Evolutionary conservation across 495 filamentous ascomycete genomes (phyloP), one percentile per base, ranked within the genome.

Genomic region (Lindgomyces ingoldianus): DNA sequence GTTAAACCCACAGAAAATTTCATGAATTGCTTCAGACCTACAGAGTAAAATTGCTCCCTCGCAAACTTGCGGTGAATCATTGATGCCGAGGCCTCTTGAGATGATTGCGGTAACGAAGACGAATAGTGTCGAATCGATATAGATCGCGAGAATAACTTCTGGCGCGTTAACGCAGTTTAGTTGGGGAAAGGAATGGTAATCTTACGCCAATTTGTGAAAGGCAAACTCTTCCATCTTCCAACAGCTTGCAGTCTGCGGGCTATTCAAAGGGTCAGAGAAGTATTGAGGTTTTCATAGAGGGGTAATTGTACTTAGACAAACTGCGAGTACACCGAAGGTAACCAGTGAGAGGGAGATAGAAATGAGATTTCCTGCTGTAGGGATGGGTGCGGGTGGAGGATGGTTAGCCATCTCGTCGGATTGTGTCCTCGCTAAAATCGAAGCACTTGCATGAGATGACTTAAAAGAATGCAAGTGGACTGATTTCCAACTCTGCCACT

Each of bases 91-190:
- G 26, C 79, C 80, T 66, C 80, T 78, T 45, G 80, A 74, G 19
- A 83, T 62, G n/a, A 83, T 74, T 21, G 74, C 74, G 14, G 80
- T 79, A n/a, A 74, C 77, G 54, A 80, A 75, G 16, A 81, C 77
- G 64, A 84, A 84, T 24, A 77, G 33, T 50, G 76, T 78, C 18
- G 81, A 83, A 61, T 83, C 80, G 52, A 71, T 36, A 64, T 83
- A 83, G 24, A 84, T 82, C 9, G 75, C 64, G 50, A 83, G 74
- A 29, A 83, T 74, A 46, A 84, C 81, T 83, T 16, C 6, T 25
- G 18, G 26, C 53, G 3, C 46, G 44, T 21, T 27, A 26, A 1
- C 6, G 10, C 18, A 18, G 24, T 16, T 8, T 48, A 10, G 22
- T 12, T 65, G 25, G 71, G 58, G 33, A 26, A 6, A 16, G 53